Conservation (phyloP, 192 early-diverging fungal species). For the Entomortierella chlamydospora region DNA sequence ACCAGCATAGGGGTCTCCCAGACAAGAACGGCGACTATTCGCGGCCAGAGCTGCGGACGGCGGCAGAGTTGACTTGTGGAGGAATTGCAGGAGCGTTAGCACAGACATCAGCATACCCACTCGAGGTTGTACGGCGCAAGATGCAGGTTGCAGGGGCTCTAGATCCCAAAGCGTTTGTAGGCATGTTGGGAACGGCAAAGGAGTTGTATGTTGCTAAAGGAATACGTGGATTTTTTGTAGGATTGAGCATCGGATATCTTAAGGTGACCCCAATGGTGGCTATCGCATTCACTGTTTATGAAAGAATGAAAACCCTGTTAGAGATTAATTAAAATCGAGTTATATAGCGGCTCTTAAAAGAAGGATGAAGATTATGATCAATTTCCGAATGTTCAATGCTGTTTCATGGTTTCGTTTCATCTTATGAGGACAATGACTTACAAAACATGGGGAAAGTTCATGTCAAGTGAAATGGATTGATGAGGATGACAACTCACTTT, state of each 20-base stretch:
- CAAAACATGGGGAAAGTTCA: too few species aligned
- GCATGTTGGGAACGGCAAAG: constrained; percentile 67
- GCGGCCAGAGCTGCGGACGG: constrained; percentile 66
- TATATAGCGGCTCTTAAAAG: background rate
- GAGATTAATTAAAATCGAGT: constrained; percentile 55
- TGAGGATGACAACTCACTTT: too few species aligned
- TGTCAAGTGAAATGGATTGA: too few species aligned
- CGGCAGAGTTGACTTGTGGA: constrained; percentile 84
- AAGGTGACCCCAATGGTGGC: constrained; percentile 96
- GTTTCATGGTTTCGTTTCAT: too few species aligned
- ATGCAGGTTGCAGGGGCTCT: constrained; percentile 84
- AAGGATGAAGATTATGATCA: too few species aligned
- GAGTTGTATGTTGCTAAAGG: constrained; percentile 77
- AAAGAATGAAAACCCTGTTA: constrained; percentile 74
- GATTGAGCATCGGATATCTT: constrained; percentile 94
- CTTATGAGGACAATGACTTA: too few species aligned
- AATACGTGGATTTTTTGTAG: constrained; percentile 92
- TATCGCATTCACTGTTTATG: constrained; percentile 89
- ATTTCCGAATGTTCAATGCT: too few species aligned
- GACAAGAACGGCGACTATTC: constrained; percentile 36
- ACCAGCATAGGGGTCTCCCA: constrained; percentile 19
- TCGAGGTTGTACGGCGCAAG: constrained; percentile 89
- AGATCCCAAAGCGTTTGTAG: constrained; percentile 64
- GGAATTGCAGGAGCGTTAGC: constrained; percentile 86
- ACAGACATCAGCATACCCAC: constrained; percentile 91